Conservation (phyloP, 306 rosid species). For the Ziziphus jujuba region DNA sequence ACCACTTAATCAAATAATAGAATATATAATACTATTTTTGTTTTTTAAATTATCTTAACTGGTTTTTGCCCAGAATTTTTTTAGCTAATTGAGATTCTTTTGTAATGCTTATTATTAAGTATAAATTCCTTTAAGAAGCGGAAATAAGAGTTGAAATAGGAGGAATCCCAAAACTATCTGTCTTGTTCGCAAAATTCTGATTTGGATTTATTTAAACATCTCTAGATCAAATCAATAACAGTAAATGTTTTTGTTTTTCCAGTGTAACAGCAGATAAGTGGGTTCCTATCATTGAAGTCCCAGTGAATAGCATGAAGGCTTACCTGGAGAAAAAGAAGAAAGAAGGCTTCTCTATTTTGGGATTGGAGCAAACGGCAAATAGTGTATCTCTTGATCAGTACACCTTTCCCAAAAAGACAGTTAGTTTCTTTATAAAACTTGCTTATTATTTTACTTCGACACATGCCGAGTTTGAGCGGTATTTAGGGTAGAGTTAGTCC, state of each 20-base stretch:
- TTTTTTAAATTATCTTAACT: no score
- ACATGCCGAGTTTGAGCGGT: not conserved
- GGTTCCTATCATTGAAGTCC: constrained; percentile 93
- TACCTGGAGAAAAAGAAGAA: constrained; percentile 81
- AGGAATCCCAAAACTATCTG: no score
- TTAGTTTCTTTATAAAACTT: constrained; percentile 32
- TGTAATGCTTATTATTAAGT: no score
- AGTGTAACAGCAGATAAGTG: constrained; percentile 99
- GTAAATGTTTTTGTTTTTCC: constrained; percentile 21
- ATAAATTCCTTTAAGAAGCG: no score
- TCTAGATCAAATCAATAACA: constrained; percentile 9
- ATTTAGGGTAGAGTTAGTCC: not conserved
- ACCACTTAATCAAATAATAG: no score
- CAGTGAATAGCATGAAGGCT: constrained; percentile 71
- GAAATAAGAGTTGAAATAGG: no score
- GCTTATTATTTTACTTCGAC: constrained; percentile 10
- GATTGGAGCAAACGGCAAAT: constrained; percentile 97
- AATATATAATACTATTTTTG: no score
- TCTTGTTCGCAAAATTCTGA: not conserved
- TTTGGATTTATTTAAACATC: constrained; percentile 3
- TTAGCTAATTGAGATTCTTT: no score
- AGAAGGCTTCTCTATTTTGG: constrained; percentile 91
- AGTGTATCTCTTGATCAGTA: constrained; percentile 82
- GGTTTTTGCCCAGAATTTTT: no score
- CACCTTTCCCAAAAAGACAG: constrained; percentile 69